A percentile compares a stretch with the other conserved stretches of the same genome.
Conservation (phyloP, 192 early-diverging fungal species). For the Entomortierella beljakovae region DNA sequence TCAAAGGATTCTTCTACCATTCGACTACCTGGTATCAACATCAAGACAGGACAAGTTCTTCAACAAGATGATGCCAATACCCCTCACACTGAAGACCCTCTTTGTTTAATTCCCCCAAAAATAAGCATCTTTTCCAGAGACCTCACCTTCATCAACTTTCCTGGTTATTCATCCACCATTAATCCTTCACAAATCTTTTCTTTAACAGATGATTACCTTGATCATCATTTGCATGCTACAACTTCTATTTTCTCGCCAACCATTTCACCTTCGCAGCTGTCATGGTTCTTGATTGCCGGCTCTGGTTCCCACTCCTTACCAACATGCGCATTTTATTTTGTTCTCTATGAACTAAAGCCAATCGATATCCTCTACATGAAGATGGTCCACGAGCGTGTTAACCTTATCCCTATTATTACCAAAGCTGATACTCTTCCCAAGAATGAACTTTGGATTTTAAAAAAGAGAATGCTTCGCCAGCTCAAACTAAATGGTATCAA, state of each 20-base stretch:
- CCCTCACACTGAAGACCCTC: slow-evolving; percentile 16
- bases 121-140: slow-evolving; percentile 19
- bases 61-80: background rate
- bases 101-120: slow-evolving; percentile 33
- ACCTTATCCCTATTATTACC: slow-evolving; percentile 94
- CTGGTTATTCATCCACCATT: slow-evolving; percentile 46
- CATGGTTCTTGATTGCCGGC: slow-evolving; percentile 53
- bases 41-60: slow-evolving; percentile 15
- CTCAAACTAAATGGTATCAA: slow-evolving; percentile 42
- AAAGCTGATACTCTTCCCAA: slow-evolving; percentile 94
- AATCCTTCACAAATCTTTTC: slow-evolving; percentile 35
- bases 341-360: slow-evolving; percentile 67
- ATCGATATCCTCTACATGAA: slow-evolving; percentile 98
- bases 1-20: background rate
- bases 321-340: slow-evolving; percentile 50
- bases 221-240: slow-evolving; percentile 35
- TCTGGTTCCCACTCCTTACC: slow-evolving; percentile 29
- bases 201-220: slow-evolving; percentile 39
- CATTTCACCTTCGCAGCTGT: slow-evolving; percentile 26
- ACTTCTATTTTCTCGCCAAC: slow-evolving; percentile 43
- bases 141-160: slow-evolving; percentile 36
- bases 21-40: slow-evolving; percentile 10
- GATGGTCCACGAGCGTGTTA: slow-evolving; percentile 89
- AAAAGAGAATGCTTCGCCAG: slow-evolving; percentile 73
- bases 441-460: slow-evolving; percentile 85